Conservation (phyloP, 2,329 filamentous ascomycete species). For the Zalaria obscura region DNA sequence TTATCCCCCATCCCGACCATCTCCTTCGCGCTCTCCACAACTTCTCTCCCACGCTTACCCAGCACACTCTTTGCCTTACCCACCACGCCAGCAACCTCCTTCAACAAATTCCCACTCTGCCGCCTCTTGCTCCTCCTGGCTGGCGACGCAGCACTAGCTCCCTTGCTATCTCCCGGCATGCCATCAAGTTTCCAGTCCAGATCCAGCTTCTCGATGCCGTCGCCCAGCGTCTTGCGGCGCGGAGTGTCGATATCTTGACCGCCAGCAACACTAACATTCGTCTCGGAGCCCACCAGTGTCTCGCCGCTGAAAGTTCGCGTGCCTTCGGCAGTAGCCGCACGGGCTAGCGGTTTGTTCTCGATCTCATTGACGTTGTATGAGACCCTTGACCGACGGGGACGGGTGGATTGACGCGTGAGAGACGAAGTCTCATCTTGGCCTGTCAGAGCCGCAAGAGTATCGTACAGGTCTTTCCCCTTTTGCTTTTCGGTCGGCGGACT, state of each 20-base stretch:
- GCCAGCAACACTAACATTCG: conserved; percentile 6
- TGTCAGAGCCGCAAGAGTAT: not conserved
- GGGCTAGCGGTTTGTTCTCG: no score
- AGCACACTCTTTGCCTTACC: conserved; percentile 11
- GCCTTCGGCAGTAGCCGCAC: not conserved
- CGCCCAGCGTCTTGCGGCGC: conserved; percentile 15
- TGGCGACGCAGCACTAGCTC: not conserved
- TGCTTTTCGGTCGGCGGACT: conserved; percentile 18
- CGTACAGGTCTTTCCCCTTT: conserved; percentile 11
- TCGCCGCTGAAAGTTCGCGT: conserved; percentile 24
- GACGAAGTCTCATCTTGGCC: not conserved
- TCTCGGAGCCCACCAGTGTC: conserved; percentile 13
- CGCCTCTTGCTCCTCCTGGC: conserved; percentile 3
- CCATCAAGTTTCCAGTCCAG: conserved; percentile 18
- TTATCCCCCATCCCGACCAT: conserved; percentile 13
- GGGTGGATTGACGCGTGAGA: conserved; percentile 32
- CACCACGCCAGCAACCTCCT: conserved; percentile 3
- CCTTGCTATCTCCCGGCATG: conserved; percentile 1
- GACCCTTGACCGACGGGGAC: conserved; percentile 20
- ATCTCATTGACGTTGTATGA: conserved; percentile 37
- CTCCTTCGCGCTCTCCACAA: conserved; percentile 22
- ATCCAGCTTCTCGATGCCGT: conserved; percentile 34
- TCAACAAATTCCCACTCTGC: conserved; percentile 5
- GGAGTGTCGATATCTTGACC: conserved; percentile 9
- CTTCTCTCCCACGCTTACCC: conserved; percentile 21